phyloP scores from a whole-genome alignment of 495 filamentous ascomycete genomes.

The Umbilicaria muhlenbergii region DNA sequence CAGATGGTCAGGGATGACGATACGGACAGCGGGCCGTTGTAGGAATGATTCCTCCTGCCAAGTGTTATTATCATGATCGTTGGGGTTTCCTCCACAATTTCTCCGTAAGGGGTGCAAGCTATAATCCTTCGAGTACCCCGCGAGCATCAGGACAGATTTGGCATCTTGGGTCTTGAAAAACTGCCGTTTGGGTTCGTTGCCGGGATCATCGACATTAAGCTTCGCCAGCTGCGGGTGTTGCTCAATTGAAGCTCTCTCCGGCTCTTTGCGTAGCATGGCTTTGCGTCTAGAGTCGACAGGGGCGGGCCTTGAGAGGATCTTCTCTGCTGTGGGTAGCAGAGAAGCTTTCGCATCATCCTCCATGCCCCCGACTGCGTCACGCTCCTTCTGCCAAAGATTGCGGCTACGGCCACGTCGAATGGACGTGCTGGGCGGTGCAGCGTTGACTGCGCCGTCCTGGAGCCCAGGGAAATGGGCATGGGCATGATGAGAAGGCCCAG shows the following conservation, averaged over 20 bases:
- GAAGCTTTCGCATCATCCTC: no score
- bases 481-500: no score
- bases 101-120: background rate
- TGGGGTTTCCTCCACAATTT: background rate
- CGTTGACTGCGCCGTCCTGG: no score
- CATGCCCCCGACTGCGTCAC: no score
- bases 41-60: conserved; percentile 74
- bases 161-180: background rate
- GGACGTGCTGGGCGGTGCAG: no score
- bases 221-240: background rate
- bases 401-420: no score
- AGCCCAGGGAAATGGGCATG: no score
- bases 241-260: background rate
- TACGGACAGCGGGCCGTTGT: conserved; percentile 60
- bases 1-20: conserved; percentile 65
- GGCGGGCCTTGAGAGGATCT: background rate
- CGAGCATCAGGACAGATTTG: background rate
- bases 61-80: background rate
- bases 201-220: background rate
- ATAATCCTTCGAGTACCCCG: background rate
- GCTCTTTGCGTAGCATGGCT: background rate
- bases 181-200: background rate
- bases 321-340: background rate
- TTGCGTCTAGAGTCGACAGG: background rate
- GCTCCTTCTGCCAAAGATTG: no score